A percentile compares a stretch with the other conserved stretches of the same genome.
Conservation (phyloP, 177 flowering plant genomes). For the Vitis hybrid region DNA sequence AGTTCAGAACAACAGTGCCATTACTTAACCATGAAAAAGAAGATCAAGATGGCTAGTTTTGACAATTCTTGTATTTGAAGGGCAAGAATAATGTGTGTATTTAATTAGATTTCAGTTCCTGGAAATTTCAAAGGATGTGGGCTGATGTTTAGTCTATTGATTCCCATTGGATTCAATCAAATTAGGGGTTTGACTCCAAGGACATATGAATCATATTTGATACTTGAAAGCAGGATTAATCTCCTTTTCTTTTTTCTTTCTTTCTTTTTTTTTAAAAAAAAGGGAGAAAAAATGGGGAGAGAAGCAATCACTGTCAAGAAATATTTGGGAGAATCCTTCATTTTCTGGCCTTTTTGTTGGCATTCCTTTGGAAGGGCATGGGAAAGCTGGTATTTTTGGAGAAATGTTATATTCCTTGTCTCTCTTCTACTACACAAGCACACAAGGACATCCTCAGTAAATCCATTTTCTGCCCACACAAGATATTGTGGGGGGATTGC, state of each 20-base stretch:
- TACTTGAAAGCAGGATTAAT: neutral
- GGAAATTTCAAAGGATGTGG: slow-evolving; percentile 20
- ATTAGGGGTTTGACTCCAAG: slow-evolving; percentile 14
- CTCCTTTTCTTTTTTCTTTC: too few relatives aligned
- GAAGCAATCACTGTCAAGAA: slow-evolving; percentile 31
- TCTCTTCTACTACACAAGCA: slow-evolving; percentile 13
- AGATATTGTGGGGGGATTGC: slow-evolving; percentile 1
- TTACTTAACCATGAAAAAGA: neutral
- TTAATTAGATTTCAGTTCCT: neutral
- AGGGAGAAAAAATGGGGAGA: neutral
- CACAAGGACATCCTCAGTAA: neutral
- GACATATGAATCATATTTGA: slow-evolving; percentile 5
- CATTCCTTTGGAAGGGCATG: slow-evolving; percentile 33
- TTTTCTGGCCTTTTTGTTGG: slow-evolving; percentile 30
- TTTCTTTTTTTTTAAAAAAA: too few relatives aligned
- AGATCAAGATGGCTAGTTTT: neutral
- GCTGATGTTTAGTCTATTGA: slow-evolving; percentile 7
- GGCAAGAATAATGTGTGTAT: slow-evolving; percentile 3
- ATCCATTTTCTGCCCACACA: slow-evolving; percentile 7
- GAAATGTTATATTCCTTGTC: slow-evolving; percentile 12
- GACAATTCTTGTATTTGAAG: neutral
- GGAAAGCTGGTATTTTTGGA: slow-evolving; percentile 20
- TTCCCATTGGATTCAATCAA: slow-evolving; percentile 11
- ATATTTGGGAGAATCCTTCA: slow-evolving; percentile 38
- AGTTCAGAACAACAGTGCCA: neutral